phyloP scores from a whole-genome alignment of 164 flowering plant genomes.

The Platanus orientalis region DNA sequence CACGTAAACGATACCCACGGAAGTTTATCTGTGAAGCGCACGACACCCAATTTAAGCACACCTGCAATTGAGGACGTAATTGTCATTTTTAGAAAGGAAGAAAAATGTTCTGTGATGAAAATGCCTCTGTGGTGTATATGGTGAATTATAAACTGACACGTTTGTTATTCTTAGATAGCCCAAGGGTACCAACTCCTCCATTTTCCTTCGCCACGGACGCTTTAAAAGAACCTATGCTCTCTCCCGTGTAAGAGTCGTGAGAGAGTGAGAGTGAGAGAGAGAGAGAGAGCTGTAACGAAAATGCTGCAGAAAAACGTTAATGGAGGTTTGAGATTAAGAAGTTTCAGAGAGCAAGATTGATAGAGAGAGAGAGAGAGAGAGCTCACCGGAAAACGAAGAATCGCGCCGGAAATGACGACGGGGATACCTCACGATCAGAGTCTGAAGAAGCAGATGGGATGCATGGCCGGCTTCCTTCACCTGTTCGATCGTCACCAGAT shows the following conservation, averaged over 20 bases:
- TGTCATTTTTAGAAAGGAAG: too few species aligned
- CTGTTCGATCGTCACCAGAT: slow-evolving; percentile 82
- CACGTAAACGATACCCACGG: slow-evolving; percentile 21
- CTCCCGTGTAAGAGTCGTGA: slow-evolving; percentile 15
- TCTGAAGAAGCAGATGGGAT: slow-evolving; percentile 85
- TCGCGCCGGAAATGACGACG: slow-evolving; percentile 35
- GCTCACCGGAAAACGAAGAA: neutral
- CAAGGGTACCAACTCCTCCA: slow-evolving; percentile 3
- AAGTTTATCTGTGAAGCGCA: slow-evolving; percentile 4
- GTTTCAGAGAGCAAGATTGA: neutral
- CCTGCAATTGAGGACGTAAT: slow-evolving; percentile 4
- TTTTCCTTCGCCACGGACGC: slow-evolving; percentile 1
- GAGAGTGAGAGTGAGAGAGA: slow-evolving; percentile 13
- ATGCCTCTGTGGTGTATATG: too few species aligned
- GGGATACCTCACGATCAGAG: slow-evolving; percentile 47
- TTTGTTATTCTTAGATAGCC: slow-evolving; percentile 7
- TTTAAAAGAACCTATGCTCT: slow-evolving; percentile 31
- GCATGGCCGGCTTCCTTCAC: slow-evolving; percentile 92
- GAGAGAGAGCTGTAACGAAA: neutral
- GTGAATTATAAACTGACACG: neutral
- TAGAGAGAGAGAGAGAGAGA: neutral
- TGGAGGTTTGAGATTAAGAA: neutral
- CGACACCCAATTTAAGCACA: slow-evolving; percentile 6
- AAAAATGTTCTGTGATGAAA: too few species aligned
- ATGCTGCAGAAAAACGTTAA: neutral